Evolutionary conservation across 2,329 filamentous ascomycete species (phyloP).

Genomic region (Blumeria hordei): DNA sequence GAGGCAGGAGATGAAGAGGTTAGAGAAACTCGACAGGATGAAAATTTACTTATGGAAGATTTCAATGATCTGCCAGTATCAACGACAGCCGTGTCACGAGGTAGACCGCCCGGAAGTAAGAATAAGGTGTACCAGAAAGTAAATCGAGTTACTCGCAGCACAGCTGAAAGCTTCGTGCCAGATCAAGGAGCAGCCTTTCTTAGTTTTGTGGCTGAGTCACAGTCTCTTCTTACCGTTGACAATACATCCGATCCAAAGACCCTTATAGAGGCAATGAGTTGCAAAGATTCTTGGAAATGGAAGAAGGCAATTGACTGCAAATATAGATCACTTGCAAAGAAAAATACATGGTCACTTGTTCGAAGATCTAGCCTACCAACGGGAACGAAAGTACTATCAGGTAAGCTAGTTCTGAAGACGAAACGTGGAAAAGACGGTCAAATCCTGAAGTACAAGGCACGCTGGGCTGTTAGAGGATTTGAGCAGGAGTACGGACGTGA

Average conservation of each 20-base stretch:
- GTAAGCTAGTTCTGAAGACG: neutral
- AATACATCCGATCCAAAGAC: neutral
- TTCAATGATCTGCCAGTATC: neutral
- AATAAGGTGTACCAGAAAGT: constrained; percentile 1
- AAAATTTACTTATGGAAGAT: neutral
- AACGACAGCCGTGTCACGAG: neutral
- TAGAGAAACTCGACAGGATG: neutral
- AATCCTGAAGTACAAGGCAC: neutral
- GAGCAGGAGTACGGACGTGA: neutral
- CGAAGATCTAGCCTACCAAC: neutral
- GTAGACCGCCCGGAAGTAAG: neutral
- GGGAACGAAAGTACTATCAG: neutral
- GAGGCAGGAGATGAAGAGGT: neutral
- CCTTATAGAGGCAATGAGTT: neutral
- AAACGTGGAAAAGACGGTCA: neutral
- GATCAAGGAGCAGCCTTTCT: neutral
- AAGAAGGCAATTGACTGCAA: neutral
- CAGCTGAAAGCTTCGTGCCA: neutral
- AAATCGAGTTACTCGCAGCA: neutral
- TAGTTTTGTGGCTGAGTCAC: neutral
- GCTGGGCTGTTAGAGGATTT: neutral
- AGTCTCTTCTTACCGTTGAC: neutral
- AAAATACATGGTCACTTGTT: neutral
- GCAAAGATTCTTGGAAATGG: neutral
- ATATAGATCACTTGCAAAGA: neutral